Evolutionary conservation across 140 eudicot species (phyloP).

Genomic region (Flaveria floridana): DNA sequence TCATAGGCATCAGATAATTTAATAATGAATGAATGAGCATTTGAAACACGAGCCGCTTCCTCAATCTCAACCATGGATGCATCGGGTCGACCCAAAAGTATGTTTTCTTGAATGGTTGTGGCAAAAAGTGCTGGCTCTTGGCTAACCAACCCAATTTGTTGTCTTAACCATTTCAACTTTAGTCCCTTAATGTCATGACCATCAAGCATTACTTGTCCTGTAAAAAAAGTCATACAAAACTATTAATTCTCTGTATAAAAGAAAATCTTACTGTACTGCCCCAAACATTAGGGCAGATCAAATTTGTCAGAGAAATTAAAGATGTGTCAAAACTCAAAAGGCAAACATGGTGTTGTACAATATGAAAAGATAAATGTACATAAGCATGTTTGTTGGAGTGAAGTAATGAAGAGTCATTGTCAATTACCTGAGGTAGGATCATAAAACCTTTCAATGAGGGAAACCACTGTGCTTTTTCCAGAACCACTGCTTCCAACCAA

Average conservation of each 20-base stretch:
- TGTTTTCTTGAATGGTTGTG: slow-evolving; percentile 90
- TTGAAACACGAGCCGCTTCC: slow-evolving; percentile 92
- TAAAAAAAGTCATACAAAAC: slow-evolving; percentile 29
- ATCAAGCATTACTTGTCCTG: slow-evolving; percentile 83
- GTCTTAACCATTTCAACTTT: slow-evolving; percentile 82
- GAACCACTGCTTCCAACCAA: slow-evolving; percentile 96
- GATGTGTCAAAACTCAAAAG: slow-evolving; percentile 21
- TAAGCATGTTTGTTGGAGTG: slow-evolving; percentile 36
- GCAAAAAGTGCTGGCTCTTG: slow-evolving; percentile 95
- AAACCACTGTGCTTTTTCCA: slow-evolving; percentile 91
- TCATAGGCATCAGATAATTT: slow-evolving; percentile 88
- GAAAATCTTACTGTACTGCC: slow-evolving; percentile 18
- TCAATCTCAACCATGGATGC: slow-evolving; percentile 67
- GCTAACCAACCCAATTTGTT: slow-evolving; percentile 90
- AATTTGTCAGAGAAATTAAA: slow-evolving; percentile 29
- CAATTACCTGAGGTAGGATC: slow-evolving; percentile 79
- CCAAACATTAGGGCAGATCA: slow-evolving; percentile 21
- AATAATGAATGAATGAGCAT: slow-evolving; percentile 81
- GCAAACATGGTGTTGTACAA: slow-evolving; percentile 32
- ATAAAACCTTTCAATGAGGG: slow-evolving; percentile 89
- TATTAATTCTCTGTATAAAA: slow-evolving; percentile 15
- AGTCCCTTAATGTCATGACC: slow-evolving; percentile 76
- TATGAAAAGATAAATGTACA: slow-evolving; percentile 25
- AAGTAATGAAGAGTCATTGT: slow-evolving; percentile 36
- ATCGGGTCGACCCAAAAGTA: slow-evolving; percentile 84